phyloP scores from a whole-genome alignment of 2,329 filamentous ascomycete genomes.

The Pseudogymnoascus sp. region DNA sequence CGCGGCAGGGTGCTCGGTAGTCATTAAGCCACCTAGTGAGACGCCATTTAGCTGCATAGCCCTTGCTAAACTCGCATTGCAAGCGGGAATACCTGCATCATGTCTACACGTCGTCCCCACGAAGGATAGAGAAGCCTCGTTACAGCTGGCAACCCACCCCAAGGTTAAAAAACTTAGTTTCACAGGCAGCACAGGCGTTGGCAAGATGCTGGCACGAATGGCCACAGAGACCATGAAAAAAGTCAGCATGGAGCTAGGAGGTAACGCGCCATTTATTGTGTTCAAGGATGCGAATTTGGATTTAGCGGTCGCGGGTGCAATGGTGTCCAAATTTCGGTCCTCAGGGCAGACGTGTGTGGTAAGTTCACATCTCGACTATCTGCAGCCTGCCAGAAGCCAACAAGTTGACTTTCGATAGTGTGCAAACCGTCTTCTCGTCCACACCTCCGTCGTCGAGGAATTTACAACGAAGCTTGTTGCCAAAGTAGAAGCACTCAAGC shows the following conservation, averaged over 20 bases:
- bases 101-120: constrained; percentile 55
- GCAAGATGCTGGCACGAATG: constrained; percentile 49
- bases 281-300: constrained; percentile 57
- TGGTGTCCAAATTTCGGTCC: constrained; percentile 48
- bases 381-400: neutral
- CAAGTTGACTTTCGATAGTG: neutral
- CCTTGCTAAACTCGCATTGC: constrained; percentile 43
- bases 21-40: constrained; percentile 64
- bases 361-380: neutral
- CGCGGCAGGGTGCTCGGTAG: constrained; percentile 66
- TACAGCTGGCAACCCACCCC: constrained; percentile 45
- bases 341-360: constrained; percentile 59
- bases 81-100: constrained; percentile 43
- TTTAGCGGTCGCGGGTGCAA: constrained; percentile 40
- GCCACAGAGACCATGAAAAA: neutral
- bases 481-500: constrained; percentile 43
- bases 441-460: constrained; percentile 51
- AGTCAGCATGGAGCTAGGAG: neutral
- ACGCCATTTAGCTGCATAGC: constrained; percentile 49
- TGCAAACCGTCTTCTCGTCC: constrained; percentile 57
- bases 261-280: constrained; percentile 49
- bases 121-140: constrained; percentile 45
- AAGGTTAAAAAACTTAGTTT: constrained; percentile 31
- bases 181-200: constrained; percentile 42
- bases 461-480: constrained; percentile 49